phyloP scores from a whole-genome alignment of 164 flowering plant genomes.

The Stephania japonica region DNA sequence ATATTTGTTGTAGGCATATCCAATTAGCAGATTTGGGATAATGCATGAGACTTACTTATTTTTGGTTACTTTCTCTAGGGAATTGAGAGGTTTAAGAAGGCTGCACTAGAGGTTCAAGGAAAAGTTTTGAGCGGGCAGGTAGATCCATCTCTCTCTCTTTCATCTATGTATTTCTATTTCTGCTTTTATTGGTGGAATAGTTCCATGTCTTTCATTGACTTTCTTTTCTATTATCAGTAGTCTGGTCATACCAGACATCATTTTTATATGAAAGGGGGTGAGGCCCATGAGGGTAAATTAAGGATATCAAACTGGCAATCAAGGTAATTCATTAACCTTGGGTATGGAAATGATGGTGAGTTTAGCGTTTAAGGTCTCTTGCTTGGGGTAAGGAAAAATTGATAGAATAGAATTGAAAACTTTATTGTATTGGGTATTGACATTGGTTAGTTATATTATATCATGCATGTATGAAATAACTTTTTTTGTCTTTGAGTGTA shows the following conservation, averaged over 20 bases:
- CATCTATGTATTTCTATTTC: neutral
- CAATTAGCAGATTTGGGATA: neutral
- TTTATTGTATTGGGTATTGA: too few species aligned
- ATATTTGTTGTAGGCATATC: neutral
- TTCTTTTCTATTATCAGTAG: neutral
- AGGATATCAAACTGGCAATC: neutral
- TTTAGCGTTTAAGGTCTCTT: too few species aligned
- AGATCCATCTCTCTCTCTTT: constrained; percentile 15
- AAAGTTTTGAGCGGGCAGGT: constrained; percentile 80
- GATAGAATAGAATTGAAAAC: too few species aligned
- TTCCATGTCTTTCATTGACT: neutral
- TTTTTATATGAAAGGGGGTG: neutral
- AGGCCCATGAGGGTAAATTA: neutral
- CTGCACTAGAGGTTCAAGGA: constrained; percentile 81
- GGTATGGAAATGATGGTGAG: too few species aligned
- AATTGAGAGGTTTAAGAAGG: constrained; percentile 91
- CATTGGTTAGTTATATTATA: too few species aligned
- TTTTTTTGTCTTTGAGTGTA: too few species aligned
- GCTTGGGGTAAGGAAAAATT: too few species aligned
- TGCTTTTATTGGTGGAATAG: neutral
- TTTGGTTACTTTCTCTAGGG: constrained; percentile 49
- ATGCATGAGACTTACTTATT: neutral
- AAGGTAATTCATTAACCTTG: too few species aligned
- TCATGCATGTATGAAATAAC: too few species aligned
- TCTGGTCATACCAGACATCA: neutral